These are phyloP conservation scores for Trypanosoma mega DNA, from an alignment of 208 protist species.

Conservation along the genomic window DNA sequence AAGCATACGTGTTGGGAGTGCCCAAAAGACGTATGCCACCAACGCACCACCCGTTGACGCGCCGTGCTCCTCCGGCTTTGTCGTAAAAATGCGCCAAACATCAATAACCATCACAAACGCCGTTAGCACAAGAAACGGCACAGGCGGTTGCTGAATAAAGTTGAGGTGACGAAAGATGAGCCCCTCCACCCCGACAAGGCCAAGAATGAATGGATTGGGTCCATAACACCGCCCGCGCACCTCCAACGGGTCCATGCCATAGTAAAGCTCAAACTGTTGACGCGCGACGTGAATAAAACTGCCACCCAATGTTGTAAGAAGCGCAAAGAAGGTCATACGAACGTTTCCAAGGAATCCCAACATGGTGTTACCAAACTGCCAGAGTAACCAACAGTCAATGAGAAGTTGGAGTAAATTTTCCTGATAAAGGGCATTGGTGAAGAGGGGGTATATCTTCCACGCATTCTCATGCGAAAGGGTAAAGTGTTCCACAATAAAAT, in stretches of 20 bases:
- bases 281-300: slow-evolving; percentile 77
- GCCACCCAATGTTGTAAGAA: slow-evolving; percentile 70
- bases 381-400: slow-evolving; percentile 86
- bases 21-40: slow-evolving; percentile 87
- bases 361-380: slow-evolving; percentile 85
- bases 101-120: slow-evolving; percentile 90
- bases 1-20: slow-evolving; percentile 77
- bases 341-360: slow-evolving; percentile 81
- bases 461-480: slow-evolving; percentile 86
- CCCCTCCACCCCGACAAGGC: slow-evolving; percentile 79
- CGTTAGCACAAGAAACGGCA: slow-evolving; percentile 87
- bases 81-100: slow-evolving; percentile 88
- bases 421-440: slow-evolving; percentile 87
- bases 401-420: slow-evolving; percentile 87
- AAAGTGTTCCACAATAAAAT: slow-evolving; percentile 87
- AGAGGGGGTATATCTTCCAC: slow-evolving; percentile 74
- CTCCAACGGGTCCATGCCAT: slow-evolving; percentile 82
- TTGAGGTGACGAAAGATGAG: slow-evolving; percentile 90
- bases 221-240: slow-evolving; percentile 87
- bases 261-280: slow-evolving; percentile 81
- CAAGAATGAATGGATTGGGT: slow-evolving; percentile 86
- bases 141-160: slow-evolving; percentile 89
- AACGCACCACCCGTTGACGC: slow-evolving; percentile 82
- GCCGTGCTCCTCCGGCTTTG: slow-evolving; percentile 79
- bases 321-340: slow-evolving; percentile 75